A percentile compares a stretch with the other conserved stretches of the same genome.
phyloP scores from a whole-genome alignment of 257 asterid genomes.

The Gentiana macrophylla region DNA sequence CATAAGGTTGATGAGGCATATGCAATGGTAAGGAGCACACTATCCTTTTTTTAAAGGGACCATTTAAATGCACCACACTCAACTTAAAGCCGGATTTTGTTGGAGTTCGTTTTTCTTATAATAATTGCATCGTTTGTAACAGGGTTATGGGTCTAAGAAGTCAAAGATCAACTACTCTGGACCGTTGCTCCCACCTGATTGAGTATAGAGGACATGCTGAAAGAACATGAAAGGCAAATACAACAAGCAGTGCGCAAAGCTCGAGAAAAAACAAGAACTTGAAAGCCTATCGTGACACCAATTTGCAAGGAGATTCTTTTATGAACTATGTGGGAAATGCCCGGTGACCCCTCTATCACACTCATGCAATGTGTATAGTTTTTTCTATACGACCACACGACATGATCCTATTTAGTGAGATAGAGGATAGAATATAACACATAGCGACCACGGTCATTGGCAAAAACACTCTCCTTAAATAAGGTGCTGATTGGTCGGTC shows the following conservation, averaged over 20 bases:
- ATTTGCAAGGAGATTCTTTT: conserved; percentile 55
- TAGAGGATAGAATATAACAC: too few relatives aligned
- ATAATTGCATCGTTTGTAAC: conserved; percentile 3
- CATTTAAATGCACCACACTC: neutral
- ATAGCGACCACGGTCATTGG: too few relatives aligned
- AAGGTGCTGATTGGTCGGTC: neutral
- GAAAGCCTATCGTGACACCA: conserved; percentile 24
- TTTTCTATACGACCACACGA: too few relatives aligned
- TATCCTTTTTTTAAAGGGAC: neutral
- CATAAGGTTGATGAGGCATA: conserved; percentile 35
- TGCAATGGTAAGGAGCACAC: conserved; percentile 24
- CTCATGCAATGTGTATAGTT: too few relatives aligned
- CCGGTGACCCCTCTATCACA: conserved; percentile 20
- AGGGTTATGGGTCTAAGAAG: conserved; percentile 46
- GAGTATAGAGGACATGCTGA: conserved; percentile 76
- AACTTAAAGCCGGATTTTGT: neutral
- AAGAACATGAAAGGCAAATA: conserved; percentile 69
- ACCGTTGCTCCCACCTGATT: conserved; percentile 55
- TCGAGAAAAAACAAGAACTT: conserved; percentile 45
- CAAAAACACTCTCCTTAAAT: too few relatives aligned
- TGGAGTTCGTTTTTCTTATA: neutral
- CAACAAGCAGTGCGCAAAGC: conserved; percentile 85
- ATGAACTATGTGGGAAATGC: conserved; percentile 40
- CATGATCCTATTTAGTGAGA: too few relatives aligned
- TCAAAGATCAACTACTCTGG: conserved; percentile 73